A percentile compares a stretch with the other conserved stretches of the same genome.
phyloP scores from a whole-genome alignment of 2,329 filamentous ascomycete species.

The Amphichorda felina region DNA sequence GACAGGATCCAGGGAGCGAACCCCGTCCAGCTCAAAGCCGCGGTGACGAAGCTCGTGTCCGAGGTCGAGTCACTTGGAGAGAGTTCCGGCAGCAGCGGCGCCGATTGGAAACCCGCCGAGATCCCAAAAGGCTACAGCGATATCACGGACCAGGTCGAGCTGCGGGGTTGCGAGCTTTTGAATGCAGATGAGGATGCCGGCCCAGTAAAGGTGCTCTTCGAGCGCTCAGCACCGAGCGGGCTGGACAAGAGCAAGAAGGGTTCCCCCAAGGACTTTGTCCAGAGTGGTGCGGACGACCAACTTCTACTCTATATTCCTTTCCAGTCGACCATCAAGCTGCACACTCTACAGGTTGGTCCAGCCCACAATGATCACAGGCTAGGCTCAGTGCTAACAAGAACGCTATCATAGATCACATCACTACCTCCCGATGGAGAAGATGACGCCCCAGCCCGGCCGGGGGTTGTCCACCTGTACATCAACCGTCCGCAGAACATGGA shows the following conservation, averaged over 20 bases:
- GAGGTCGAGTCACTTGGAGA: conserved; percentile 50
- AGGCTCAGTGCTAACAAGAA: conserved; percentile 8
- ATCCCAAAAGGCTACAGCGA: conserved; percentile 74
- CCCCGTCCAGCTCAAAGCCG: conserved; percentile 53
- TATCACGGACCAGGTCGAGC: conserved; percentile 71
- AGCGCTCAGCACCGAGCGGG: conserved; percentile 51
- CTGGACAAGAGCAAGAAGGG: conserved; percentile 41
- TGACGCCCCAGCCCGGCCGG: conserved; percentile 69
- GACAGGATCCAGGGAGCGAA: conserved; percentile 67
- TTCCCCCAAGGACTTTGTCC: conserved; percentile 62
- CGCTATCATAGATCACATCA: conserved; percentile 63
- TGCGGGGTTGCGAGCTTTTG: conserved; percentile 70
- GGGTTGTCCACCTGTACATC: conserved; percentile 72
- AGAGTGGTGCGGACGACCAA: conserved; percentile 96
- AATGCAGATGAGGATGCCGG: conserved; percentile 75
- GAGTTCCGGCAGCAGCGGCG: conserved; percentile 23
- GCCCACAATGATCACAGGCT: not conserved
- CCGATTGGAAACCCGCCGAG: conserved; percentile 60
- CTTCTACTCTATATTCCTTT: conserved; percentile 89
- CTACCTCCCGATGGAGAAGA: conserved; percentile 59
- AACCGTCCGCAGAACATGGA: conserved; percentile 86
- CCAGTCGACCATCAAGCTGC: conserved; percentile 76
- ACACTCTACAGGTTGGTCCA: conserved; percentile 54
- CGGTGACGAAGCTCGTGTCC: conserved; percentile 57
- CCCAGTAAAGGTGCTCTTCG: conserved; percentile 62